phyloP scores from a whole-genome alignment of 2,329 filamentous ascomycete genomes.

The Colletotrichum endophyticum region DNA sequence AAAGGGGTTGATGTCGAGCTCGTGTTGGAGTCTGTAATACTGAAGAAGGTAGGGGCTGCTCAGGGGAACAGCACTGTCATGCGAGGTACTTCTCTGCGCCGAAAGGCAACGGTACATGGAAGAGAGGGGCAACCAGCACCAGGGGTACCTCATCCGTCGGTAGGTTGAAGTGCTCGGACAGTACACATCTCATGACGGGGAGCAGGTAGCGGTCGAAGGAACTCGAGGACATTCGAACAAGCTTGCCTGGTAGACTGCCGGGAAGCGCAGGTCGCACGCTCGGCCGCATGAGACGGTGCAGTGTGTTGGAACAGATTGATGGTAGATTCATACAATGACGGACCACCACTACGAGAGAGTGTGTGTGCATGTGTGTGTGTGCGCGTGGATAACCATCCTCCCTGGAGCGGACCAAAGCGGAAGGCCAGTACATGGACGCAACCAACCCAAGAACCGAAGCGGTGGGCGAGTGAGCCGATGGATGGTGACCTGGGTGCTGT shows the following conservation, averaged over 20 bases:
- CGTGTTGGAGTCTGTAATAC: neutral
- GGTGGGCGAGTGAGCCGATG: neutral
- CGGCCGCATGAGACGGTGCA: conserved; percentile 10
- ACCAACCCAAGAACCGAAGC: neutral
- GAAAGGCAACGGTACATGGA: neutral
- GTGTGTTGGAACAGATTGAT: neutral
- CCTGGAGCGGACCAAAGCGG: neutral
- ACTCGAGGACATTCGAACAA: conserved; percentile 8
- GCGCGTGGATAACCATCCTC: neutral
- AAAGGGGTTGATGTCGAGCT: neutral
- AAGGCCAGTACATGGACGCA: neutral
- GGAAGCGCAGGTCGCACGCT: conserved; percentile 9
- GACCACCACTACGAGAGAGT: neutral
- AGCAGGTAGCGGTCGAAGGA: neutral
- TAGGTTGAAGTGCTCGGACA: neutral
- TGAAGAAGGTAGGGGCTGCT: neutral
- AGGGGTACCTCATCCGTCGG: neutral
- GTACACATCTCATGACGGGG: neutral
- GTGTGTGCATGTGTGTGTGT: neutral
- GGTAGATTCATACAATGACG: neutral
- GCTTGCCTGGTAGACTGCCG: conserved; percentile 17
- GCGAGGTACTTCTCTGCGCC: neutral
- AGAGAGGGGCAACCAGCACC: neutral
- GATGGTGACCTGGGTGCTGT: neutral
- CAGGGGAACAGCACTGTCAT: neutral